phyloP scores from a whole-genome alignment of 345 rosid genomes.

The Mercurialis annua region DNA sequence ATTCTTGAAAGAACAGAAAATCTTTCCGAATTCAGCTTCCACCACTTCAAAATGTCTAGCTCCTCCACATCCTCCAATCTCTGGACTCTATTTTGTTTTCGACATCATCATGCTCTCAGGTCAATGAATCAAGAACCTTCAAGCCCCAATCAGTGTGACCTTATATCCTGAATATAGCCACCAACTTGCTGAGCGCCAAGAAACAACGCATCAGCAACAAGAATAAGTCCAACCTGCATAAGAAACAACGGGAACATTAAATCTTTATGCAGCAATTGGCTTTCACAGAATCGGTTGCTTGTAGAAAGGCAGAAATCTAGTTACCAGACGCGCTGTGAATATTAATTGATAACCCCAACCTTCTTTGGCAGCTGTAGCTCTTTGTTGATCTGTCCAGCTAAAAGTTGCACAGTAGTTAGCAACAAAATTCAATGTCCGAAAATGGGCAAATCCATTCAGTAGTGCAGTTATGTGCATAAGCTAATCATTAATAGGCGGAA shows the following conservation, averaged over 20 bases:
- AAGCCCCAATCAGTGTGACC: constrained; percentile 48
- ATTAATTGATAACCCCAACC: constrained; percentile 83
- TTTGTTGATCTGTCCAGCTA: constrained; percentile 97
- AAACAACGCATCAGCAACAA: constrained; percentile 73
- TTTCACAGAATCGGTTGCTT: neutral
- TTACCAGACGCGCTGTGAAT: constrained; percentile 80
- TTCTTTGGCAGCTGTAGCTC: constrained; percentile 86
- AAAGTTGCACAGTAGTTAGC: constrained; percentile 11
- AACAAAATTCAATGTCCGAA: neutral
- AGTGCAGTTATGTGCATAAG: neutral
- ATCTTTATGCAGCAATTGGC: constrained; percentile 5
- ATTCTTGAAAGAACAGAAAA: too few relatives aligned
- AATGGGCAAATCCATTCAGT: neutral
- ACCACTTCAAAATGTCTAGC: too few relatives aligned
- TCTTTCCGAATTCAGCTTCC: too few relatives aligned
- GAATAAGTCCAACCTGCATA: constrained; percentile 61
- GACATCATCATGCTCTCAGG: constrained; percentile 4
- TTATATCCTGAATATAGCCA: constrained; percentile 61
- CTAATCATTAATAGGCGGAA: neutral
- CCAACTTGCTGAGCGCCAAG: constrained; percentile 73
- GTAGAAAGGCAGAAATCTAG: neutral
- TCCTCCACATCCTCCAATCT: neutral
- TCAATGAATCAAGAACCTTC: constrained; percentile 10
- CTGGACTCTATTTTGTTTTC: constrained; percentile 7
- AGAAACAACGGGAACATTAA: constrained; percentile 12